Evolutionary conservation across 1,139 yeast species (phyloP).

Genomic region (Magnusiomyces sp.): DNA sequence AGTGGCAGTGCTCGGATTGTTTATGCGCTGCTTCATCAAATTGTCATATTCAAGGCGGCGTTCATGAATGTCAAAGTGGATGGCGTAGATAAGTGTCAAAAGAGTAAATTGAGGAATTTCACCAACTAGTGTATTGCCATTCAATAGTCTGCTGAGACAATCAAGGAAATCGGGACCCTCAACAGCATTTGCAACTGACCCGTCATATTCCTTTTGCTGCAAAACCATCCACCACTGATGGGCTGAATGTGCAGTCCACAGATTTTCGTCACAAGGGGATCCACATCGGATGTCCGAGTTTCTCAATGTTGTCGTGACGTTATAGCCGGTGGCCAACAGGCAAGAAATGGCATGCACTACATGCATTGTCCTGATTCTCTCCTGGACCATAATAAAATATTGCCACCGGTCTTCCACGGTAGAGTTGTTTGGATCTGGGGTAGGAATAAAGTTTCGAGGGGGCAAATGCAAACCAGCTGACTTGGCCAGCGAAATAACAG

Average conservation of each 20-base stretch:
- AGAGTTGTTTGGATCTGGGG: constrained; percentile 29
- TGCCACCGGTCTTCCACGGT: constrained; percentile 50
- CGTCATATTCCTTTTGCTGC: constrained; percentile 24
- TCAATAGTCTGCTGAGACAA: constrained; percentile 22
- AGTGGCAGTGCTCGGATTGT: too few species aligned
- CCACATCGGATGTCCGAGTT: constrained; percentile 66
- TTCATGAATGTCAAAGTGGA: constrained; percentile 59
- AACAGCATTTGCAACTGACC: constrained; percentile 20
- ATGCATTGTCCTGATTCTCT: constrained; percentile 79
- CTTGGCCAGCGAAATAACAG: constrained; percentile 70
- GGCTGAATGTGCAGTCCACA: constrained; percentile 58
- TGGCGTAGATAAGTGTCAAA: constrained; percentile 57
- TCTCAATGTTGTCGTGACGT: constrained; percentile 48
- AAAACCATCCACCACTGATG: constrained; percentile 46
- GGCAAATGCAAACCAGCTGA: constrained; percentile 71
- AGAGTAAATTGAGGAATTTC: constrained; percentile 40
- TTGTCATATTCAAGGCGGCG: constrained; percentile 20
- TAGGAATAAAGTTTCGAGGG: constrained; percentile 30
- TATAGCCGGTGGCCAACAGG: constrained; percentile 59
- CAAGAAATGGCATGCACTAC: constrained; percentile 67
- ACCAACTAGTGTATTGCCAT: constrained; percentile 27
- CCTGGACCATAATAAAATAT: constrained; percentile 72
- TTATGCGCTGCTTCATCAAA: constrained; percentile 4
- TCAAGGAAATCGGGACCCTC: constrained; percentile 25
- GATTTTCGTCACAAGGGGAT: constrained; percentile 59